Evolutionary conservation across 2,329 filamentous ascomycete species (phyloP), one percentile per base, ranked within the genome.

Genomic region (Fusarium concolor): DNA sequence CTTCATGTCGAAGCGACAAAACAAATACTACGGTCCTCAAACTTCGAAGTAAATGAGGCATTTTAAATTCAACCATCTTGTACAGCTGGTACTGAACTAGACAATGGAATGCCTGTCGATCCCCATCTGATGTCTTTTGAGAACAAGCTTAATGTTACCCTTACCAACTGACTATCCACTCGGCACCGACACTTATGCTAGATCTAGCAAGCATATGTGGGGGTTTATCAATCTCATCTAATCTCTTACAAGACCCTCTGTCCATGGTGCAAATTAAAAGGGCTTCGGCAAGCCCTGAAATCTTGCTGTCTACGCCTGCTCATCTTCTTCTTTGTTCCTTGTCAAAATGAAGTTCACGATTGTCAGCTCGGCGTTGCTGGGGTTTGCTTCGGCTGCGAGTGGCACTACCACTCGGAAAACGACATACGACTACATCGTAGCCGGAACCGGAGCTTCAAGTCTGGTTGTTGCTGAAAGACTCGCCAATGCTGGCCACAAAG

Each of bases 401-500:
- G 33, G 41, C 43, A 37, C 54, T 18, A 49, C 60, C 20, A 66
- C 47, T 42, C 58, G 52, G 10, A 65, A 62, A 20, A 62, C 41
- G 42, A 62, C 63, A 10, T 71, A 71, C 56, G 59, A 71, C 58
- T 71, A 71, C 43, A 71, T 71, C 22, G 44, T 71, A 33, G 67
- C 69, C 29, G 69, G 69, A 18, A 69, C 69, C 12, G 69, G 69
- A 38, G 69, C 69, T 28, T 70, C 69, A n/a, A 69, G 69, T 7
- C n/a, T 71, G 8, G 56, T 71, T 18, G 69, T 68, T 17, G 63
- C 69, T 12, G 69, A 71, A 31, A 60, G 85, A 73, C 84, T 92
- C 24, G 88, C 86, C 39, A 86, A 88, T 74, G 82, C 86, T 52
- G 89, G 89, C 47, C 85, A 89, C 67, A 89, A 82, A 33, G 89